Evolutionary conservation across 257 asterid genomes (phyloP).

Genomic region (Solanum paucissectum): DNA sequence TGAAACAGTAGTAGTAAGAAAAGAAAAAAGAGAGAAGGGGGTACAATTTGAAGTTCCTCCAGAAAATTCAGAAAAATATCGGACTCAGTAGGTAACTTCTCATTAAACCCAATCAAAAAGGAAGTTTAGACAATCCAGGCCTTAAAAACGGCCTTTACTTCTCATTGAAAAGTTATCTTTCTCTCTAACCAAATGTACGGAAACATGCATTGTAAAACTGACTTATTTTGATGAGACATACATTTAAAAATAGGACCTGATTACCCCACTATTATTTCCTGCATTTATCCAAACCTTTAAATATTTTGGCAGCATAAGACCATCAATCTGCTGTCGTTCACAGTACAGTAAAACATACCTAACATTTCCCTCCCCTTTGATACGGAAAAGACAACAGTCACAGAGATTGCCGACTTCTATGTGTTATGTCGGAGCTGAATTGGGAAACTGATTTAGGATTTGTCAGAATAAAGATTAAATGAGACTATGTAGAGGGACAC

Average conservation of each 20-base stretch:
- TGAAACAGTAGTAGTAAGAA: background rate
- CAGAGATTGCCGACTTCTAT: background rate
- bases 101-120: background rate
- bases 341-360: background rate
- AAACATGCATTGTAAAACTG: background rate
- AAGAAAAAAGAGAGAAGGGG: background rate
- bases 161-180: background rate
- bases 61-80: background rate
- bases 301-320: background rate
- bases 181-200: background rate
- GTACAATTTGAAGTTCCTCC: background rate
- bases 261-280: background rate
- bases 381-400: background rate
- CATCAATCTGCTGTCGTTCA: background rate
- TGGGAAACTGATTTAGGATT: background rate
- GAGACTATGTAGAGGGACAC: background rate
- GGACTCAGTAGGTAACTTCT: background rate
- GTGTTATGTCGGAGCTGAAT: background rate
- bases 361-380: background rate
- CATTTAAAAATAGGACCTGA: background rate
- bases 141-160: background rate
- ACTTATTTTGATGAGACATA: background rate
- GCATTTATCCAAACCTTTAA: background rate
- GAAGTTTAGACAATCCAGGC: background rate
- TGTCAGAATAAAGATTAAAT: background rate